Base-by-base conservation (phyloP, 495 filamentous ascomycete genomes). In the Podospora conica region DNA sequence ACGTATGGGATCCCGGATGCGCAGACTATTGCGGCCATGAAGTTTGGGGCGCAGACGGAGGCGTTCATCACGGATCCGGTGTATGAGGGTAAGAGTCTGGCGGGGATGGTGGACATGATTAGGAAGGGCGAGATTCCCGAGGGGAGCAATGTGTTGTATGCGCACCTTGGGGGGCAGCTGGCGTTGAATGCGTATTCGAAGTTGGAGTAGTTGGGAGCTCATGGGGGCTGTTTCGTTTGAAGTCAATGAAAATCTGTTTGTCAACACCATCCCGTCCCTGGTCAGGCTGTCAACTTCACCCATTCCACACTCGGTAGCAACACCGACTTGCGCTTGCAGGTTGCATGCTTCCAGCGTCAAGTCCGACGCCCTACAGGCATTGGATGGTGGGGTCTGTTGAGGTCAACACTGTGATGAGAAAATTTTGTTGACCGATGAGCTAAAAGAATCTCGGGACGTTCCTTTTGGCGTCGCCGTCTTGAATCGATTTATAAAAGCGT, bases 1-100 rank as follows among this genome's bases (percentile, higher is more conserved):
- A 75, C 77, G 10, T 88, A 89, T 76, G 87, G 87, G 0, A 76
- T 85, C 65, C 83, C 85, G 1, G 84, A 86, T 69, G 67, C 77
- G 69, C 71, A 72, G 75, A 90, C 86, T 5, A 80, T 82, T 64
- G 84, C 84, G 60, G 87, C 86, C 4, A 87, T 89, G 58, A 80
- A 80, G 70, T 87, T 86, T 71, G 85, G 81, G 2, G 87, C 86
- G 6, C 29, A 67, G 67, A 88, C 83, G 31, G 87, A 89, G 76
- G 86, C 81, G 0, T 86, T 89, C 64, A 86, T 90, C 59, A 88
- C 86, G 9, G 87, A 89, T 70, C 86, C 86, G 0, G 87, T 90
- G 2, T 89, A 90, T 68, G 85, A 87, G 72, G 87, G 87, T 0
- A 89, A 89, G 79, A 87, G 83, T 64, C 73, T 90, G 66, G 85